phyloP scores from a whole-genome alignment of 1,284 basidiomycete species.

The Microbotryomycetes sp. region DNA sequence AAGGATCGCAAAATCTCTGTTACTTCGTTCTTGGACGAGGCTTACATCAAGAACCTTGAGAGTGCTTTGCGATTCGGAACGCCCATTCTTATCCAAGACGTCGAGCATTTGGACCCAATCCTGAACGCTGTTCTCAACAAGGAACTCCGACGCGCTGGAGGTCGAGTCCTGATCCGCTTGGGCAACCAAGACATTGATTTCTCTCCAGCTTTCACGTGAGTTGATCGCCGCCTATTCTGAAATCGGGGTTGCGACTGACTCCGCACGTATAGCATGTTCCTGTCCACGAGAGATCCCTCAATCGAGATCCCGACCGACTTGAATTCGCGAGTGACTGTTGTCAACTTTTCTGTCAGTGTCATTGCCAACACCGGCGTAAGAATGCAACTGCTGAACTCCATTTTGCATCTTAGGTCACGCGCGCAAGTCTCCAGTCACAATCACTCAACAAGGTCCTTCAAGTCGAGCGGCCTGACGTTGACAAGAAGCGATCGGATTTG shows the following conservation, averaged over 20 bases:
- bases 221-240: no score
- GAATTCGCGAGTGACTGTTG: slow-evolving; percentile 96
- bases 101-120: slow-evolving; percentile 96
- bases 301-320: slow-evolving; percentile 98
- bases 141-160: slow-evolving; percentile 79
- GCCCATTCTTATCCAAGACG: slow-evolving; percentile 93
- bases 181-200: slow-evolving; percentile 99
- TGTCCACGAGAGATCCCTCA: slow-evolving; percentile 93
- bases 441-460: slow-evolving; percentile 95
- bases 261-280: slow-evolving; percentile 63
- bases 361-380: neutral
- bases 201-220: slow-evolving; percentile 83
- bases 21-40: slow-evolving; percentile 96
- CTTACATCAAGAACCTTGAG: slow-evolving; percentile 97
- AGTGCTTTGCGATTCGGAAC: slow-evolving; percentile 99
- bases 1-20: slow-evolving; percentile 94
- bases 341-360: slow-evolving; percentile 93
- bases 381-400: neutral
- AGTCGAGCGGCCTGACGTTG: slow-evolving; percentile 92
- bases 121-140: slow-evolving; percentile 96
- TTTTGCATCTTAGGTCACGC: slow-evolving; percentile 49
- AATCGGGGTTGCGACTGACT: neutral
- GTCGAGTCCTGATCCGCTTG: slow-evolving; percentile 92
- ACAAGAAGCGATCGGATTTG: slow-evolving; percentile 92
- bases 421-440: slow-evolving; percentile 95